Conservation (phyloP, 2,329 filamentous ascomycete species). For the Exophiala bonariae region DNA sequence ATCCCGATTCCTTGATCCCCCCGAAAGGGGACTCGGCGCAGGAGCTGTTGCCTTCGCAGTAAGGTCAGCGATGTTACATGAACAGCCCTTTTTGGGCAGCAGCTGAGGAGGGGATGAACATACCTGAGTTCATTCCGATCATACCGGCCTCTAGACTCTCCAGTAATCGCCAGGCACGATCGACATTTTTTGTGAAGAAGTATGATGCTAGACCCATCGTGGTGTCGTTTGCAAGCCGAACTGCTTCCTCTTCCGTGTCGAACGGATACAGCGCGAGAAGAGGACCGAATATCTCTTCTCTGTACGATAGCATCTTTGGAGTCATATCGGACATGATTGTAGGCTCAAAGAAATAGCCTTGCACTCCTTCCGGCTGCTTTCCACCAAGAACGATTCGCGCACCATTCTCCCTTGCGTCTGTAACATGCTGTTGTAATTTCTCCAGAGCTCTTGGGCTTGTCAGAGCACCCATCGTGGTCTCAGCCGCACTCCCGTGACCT, state of each 20-base stretch:
- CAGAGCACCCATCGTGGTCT: conserved; percentile 60
- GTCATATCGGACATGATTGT: conserved; percentile 55
- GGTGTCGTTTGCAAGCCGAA: conserved; percentile 51
- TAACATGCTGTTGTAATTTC: conserved; percentile 58
- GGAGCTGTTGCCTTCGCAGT: conserved; percentile 56
- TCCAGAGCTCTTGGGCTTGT: conserved; percentile 57
- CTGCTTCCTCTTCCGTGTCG: conserved; percentile 52
- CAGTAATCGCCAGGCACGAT: conserved; percentile 58
- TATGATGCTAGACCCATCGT: conserved; percentile 61
- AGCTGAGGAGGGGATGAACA: background rate
- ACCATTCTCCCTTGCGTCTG: conserved; percentile 58
- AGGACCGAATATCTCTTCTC: conserved; percentile 54
- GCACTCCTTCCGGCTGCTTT: conserved; percentile 45
- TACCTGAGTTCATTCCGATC: conserved; percentile 40
- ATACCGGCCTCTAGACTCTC: conserved; percentile 60
- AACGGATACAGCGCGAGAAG: conserved; percentile 53
- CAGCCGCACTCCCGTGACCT: conserved; percentile 53
- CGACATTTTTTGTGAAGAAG: conserved; percentile 60
- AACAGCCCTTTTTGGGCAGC: background rate
- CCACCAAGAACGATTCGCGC: conserved; percentile 58
- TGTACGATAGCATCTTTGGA: conserved; percentile 42
- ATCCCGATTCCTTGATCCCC: conserved; percentile 67
- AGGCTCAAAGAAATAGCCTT: conserved; percentile 64
- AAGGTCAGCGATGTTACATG: too few relatives aligned
- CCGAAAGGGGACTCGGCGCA: conserved; percentile 67